A percentile compares a stretch with the other conserved stretches of the same genome.
Conservation (phyloP, 139 green algal species). For the Micractinium conductrix region DNA sequence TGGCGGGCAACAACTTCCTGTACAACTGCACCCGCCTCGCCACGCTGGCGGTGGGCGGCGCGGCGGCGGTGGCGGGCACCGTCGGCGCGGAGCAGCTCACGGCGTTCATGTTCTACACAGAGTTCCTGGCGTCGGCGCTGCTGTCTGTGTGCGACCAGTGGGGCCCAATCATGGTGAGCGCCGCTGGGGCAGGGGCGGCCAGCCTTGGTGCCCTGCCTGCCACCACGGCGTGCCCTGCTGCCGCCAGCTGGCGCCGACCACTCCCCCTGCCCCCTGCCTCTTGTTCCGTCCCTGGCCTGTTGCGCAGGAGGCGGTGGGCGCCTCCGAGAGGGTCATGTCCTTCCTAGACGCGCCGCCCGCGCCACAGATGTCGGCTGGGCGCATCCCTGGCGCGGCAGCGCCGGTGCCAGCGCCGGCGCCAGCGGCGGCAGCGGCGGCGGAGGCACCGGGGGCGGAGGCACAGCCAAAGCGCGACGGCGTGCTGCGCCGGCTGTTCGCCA, state of each 20-base stretch:
- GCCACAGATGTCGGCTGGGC: conserved; percentile 60
- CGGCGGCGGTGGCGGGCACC: conserved; percentile 52
- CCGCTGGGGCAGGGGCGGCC: no score
- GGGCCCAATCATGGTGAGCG: conserved; percentile 70
- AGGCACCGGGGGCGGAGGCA: background rate
- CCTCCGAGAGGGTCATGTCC: conserved; percentile 62
- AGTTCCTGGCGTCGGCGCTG: conserved; percentile 75
- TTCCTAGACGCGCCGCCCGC: conserved; percentile 65
- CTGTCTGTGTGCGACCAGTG: conserved; percentile 87
- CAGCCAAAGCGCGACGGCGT: background rate
- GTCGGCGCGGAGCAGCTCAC: conserved; percentile 77
- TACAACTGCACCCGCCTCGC: conserved; percentile 55
- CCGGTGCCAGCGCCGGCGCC: background rate
- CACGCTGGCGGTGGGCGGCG: conserved; percentile 73
- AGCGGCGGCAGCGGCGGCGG: background rate
- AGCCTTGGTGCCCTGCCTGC: no score
- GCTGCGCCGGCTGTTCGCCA: background rate
- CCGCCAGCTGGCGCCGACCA: no score
- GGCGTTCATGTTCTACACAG: conserved; percentile 73
- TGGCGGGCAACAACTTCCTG: conserved; percentile 54
- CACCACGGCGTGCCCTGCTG: no score
- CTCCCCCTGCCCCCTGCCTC: no score
- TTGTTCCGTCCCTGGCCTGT: no score
- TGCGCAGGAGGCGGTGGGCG: conserved; percentile 1
- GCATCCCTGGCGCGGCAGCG: background rate